These are phyloP conservation scores for Wickerhamiella qilinensis DNA, from an alignment of 805 yeast species.

Conservation along the genomic window DNA sequence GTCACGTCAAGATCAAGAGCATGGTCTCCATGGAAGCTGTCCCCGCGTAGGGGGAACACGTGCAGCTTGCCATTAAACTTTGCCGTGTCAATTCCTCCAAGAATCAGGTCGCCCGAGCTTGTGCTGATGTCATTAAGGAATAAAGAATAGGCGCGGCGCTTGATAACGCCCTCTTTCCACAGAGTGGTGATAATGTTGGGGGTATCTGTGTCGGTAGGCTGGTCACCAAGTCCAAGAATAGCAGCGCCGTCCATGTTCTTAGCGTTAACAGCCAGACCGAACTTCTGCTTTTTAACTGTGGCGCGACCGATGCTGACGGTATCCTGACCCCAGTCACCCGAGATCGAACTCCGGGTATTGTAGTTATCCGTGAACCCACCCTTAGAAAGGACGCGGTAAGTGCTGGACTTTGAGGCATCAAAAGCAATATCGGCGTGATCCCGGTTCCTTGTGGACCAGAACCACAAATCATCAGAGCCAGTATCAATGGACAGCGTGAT, in stretches of 20 bases:
- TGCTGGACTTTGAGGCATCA: not conserved
- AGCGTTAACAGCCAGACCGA: constrained; percentile 59
- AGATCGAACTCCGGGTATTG: constrained; percentile 30
- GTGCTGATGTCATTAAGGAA: not conserved
- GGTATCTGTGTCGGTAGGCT: not conserved
- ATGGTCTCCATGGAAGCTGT: no score
- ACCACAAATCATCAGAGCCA: constrained; percentile 64
- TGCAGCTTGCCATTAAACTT: not conserved
- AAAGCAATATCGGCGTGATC: constrained; percentile 16
- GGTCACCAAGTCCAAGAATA: constrained; percentile 14
- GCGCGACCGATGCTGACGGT: constrained; percentile 36
- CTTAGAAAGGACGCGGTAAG: constrained; percentile 16
- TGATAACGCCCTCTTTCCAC: not conserved
- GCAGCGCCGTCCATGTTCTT: constrained; percentile 42
- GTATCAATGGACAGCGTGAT: constrained; percentile 50
- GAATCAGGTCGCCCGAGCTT: not conserved
- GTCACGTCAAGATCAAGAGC: no score
- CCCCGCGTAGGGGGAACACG: not conserved
- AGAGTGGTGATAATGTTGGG: not conserved
- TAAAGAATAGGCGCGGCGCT: not conserved
- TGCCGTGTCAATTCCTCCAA: not conserved
- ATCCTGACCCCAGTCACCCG: constrained; percentile 58
- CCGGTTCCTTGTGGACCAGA: constrained; percentile 33
- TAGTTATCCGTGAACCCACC: no score
- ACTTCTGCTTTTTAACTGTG: constrained; percentile 36